phyloP scores from a whole-genome alignment of 495 filamentous ascomycete species.

The Penicillium desertorum region DNA sequence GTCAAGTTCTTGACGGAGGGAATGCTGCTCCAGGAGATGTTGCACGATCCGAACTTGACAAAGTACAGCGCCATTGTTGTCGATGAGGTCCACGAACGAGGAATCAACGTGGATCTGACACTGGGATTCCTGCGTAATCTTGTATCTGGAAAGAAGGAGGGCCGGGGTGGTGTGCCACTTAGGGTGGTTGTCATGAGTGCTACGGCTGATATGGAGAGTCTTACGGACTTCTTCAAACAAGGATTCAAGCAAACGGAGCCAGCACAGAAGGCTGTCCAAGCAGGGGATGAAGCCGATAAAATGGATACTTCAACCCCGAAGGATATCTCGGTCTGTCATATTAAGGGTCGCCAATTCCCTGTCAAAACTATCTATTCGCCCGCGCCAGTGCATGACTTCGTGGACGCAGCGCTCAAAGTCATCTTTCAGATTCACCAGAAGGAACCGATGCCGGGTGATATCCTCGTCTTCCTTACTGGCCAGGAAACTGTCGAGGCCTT shows the following conservation, averaged over 20 bases:
- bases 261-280: constrained; percentile 18
- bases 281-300: constrained; percentile 9
- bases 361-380: constrained; percentile 77
- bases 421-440: constrained; percentile 88
- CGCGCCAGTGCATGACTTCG: constrained; percentile 76
- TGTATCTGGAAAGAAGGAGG: constrained; percentile 53
- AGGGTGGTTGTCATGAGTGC: constrained; percentile 97
- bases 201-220: constrained; percentile 79
- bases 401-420: constrained; percentile 74
- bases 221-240: constrained; percentile 71
- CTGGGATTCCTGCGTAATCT: constrained; percentile 83
- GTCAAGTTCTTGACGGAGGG: constrained; percentile 97
- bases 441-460: constrained; percentile 88
- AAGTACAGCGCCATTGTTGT: constrained; percentile 89
- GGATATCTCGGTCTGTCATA: constrained; percentile 60
- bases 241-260: constrained; percentile 27
- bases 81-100: constrained; percentile 96
- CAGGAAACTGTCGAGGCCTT: constrained; percentile 88
- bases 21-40: constrained; percentile 92
- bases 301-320: constrained; percentile 13
- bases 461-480: constrained; percentile 90
- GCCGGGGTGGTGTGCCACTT: constrained; percentile 67
- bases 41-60: constrained; percentile 77
- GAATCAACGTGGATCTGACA: constrained; percentile 91
- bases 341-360: constrained; percentile 85